Conservation (phyloP, 2,329 filamentous ascomycete genomes). For the Aspergillus viridinutans region DNA sequence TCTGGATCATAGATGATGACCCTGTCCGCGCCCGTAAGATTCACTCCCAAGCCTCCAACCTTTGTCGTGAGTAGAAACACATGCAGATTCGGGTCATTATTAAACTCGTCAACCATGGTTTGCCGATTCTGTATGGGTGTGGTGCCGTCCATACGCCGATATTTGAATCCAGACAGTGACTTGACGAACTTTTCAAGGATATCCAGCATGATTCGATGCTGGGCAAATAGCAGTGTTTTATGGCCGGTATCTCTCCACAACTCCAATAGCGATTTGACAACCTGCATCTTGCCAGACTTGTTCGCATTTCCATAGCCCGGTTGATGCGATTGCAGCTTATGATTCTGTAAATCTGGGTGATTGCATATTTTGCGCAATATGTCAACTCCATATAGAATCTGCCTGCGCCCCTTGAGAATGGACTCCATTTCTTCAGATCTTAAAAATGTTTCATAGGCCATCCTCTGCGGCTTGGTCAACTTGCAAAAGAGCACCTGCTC, state of each 20-base stretch:
- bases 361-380: constrained; percentile 95
- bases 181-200: constrained; percentile 81
- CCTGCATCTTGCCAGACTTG: constrained; percentile 93
- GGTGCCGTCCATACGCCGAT: constrained; percentile 87
- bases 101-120: constrained; percentile 86
- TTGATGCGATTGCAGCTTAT: constrained; percentile 55
- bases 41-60: constrained; percentile 89
- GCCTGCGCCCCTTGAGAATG: constrained; percentile 68
- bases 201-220: constrained; percentile 91
- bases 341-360: constrained; percentile 83
- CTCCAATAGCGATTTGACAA: constrained; percentile 79
- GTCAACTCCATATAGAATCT: constrained; percentile 86
- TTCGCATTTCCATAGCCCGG: constrained; percentile 68
- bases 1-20: constrained; percentile 99
- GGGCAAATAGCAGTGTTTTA: constrained; percentile 88
- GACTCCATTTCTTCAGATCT: constrained; percentile 79
- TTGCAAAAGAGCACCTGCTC: constrained; percentile 97
- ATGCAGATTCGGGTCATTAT: constrained; percentile 71
- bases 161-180: constrained; percentile 65
- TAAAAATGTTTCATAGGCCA: constrained; percentile 77
- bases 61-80: constrained; percentile 94
- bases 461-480: constrained; percentile 71
- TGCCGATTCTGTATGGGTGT: constrained; percentile 89
- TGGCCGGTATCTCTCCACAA: constrained; percentile 91
- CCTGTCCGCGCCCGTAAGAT: constrained; percentile 88